Conservation (phyloP, 192 early-diverging fungal species). For the Endogone sp. region DNA sequence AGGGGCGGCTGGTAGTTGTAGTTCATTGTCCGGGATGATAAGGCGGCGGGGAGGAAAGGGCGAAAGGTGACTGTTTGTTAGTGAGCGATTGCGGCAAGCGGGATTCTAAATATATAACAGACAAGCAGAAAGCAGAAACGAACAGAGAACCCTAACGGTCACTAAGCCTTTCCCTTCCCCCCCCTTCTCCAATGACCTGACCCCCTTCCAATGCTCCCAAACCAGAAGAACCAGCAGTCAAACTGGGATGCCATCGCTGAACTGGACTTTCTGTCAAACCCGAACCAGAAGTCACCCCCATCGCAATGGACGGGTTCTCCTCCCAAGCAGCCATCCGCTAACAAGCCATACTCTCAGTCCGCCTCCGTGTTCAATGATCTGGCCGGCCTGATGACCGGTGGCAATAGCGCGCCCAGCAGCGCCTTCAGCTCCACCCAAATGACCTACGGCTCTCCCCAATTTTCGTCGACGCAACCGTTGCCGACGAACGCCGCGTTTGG, state of each 20-base stretch:
- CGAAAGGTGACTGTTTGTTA: no score
- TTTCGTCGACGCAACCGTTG: background rate
- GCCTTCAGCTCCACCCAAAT: background rate
- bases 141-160: no score
- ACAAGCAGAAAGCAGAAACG: no score
- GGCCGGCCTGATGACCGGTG: no score
- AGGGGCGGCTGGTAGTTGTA: background rate
- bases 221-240: background rate
- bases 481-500: background rate
- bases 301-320: background rate
- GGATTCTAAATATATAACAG: no score
- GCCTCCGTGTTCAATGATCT: background rate
- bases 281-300: background rate
- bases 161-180: no score
- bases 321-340: background rate
- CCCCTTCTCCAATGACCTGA: background rate
- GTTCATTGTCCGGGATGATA: background rate
- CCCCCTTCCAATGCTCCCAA: background rate
- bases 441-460: background rate
- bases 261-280: background rate
- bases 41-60: no score
- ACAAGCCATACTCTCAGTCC: background rate
- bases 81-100: no score
- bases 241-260: background rate
- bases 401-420: background rate